phyloP scores from a whole-genome alignment of 306 rosid genomes.

The Mimosa bimucronata region DNA sequence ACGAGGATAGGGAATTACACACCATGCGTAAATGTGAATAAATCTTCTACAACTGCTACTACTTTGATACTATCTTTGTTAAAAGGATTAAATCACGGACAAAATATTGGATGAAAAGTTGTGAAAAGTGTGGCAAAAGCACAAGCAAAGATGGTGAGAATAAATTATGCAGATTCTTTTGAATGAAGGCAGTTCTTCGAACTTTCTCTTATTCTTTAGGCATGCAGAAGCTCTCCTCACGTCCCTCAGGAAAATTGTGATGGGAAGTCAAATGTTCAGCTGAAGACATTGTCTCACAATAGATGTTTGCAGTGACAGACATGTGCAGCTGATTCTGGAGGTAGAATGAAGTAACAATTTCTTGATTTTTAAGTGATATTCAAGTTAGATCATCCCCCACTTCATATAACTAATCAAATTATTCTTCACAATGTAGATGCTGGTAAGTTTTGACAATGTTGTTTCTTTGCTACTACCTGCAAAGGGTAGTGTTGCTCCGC shows the following conservation, averaged over 20 bases:
- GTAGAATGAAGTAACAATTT: conserved; percentile 43
- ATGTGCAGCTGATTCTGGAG: conserved; percentile 76
- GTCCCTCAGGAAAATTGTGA: conserved; percentile 62
- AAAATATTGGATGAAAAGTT: conserved; percentile 60
- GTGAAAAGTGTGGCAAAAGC: conserved; percentile 40
- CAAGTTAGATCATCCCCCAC: conserved; percentile 13
- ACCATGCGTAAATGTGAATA: conserved; percentile 33
- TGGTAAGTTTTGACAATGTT: conserved; percentile 65
- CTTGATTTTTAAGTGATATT: conserved; percentile 27
- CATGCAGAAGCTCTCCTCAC: conserved; percentile 65
- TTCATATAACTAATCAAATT: conserved; percentile 15
- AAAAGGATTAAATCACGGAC: conserved; percentile 74
- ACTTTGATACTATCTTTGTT: conserved; percentile 67
- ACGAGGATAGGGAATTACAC: conserved; percentile 47
- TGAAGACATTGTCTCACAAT: conserved; percentile 73
- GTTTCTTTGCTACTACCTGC: conserved; percentile 64
- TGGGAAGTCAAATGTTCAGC: conserved; percentile 60
- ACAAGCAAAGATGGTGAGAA: conserved; percentile 61
- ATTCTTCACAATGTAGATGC: conserved; percentile 51
- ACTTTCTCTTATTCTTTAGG: conserved; percentile 29
- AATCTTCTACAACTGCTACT: conserved; percentile 46
- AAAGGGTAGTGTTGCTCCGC: conserved; percentile 59
- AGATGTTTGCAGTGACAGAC: conserved; percentile 87
- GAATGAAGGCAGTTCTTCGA: neutral
- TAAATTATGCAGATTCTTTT: conserved; percentile 18